Percentiles rank a stretch among this genome's conserved stretches.
phyloP scores from a whole-genome alignment of 2,329 filamentous ascomycete genomes.

The Capronia epimyces region DNA sequence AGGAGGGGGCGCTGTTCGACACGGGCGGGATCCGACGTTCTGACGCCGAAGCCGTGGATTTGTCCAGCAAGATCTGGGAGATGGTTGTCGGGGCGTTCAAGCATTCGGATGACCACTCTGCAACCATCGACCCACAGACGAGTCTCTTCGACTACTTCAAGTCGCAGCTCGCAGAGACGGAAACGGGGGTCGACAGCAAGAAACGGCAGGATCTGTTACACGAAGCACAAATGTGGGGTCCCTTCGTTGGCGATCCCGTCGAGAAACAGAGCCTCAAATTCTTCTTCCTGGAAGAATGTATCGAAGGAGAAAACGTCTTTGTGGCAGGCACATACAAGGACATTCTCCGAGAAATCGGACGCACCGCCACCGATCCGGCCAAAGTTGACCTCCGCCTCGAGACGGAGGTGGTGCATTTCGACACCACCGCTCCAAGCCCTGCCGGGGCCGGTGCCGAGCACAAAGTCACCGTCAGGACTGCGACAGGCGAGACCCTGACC shows the following conservation, averaged over 20 bases:
- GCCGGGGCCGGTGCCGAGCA: conserved; percentile 14
- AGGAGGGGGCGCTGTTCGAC: conserved; percentile 47
- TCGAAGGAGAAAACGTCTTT: conserved; percentile 61
- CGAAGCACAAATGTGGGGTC: conserved; percentile 57
- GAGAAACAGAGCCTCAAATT: conserved; percentile 58
- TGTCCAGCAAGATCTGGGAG: conserved; percentile 50
- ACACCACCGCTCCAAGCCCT: conserved; percentile 24
- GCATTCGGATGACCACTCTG: conserved; percentile 50
- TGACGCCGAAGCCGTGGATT: conserved; percentile 31
- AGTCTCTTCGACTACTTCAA: conserved; percentile 56
- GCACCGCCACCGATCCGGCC: conserved; percentile 44
- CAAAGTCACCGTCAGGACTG: conserved; percentile 43
- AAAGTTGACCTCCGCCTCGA: conserved; percentile 42
- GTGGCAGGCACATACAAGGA: conserved; percentile 56
- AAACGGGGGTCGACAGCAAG: conserved; percentile 37
- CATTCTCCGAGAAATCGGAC: conserved; percentile 51
- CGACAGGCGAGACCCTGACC: conserved; percentile 33
- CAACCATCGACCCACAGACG: conserved; percentile 45
- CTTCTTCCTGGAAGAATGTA: conserved; percentile 62
- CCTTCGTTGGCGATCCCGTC: conserved; percentile 57
- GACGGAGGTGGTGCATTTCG: conserved; percentile 40
- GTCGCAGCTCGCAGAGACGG: conserved; percentile 42
- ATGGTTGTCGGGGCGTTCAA: conserved; percentile 56
- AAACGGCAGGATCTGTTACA: conserved; percentile 43
- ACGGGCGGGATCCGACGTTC: conserved; percentile 41